Base-by-base conservation (phyloP, 1,139 yeast species). In the Candida sp. region DNA sequence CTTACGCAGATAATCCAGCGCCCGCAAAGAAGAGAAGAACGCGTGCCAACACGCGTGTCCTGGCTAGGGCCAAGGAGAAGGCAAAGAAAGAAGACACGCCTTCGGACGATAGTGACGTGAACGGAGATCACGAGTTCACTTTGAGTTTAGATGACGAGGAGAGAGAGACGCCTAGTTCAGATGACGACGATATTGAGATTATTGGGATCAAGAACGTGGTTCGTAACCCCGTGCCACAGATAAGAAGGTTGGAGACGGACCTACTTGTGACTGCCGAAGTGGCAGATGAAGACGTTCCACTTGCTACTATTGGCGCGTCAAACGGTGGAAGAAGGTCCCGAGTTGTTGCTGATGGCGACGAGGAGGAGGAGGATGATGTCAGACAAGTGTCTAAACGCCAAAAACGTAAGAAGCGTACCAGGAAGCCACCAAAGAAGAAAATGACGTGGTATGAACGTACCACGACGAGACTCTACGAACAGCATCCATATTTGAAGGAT, bases 401-500 rank as follows among this genome's bases (percentile, higher is more conserved):
- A 38, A 26, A 26, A 8, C 40, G 42, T n/a, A 38, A 26, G 28
- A 22, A 58, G 55, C 48, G 49, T 54, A n/a, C 41, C 12, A 44
- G 37, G 30, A 52, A 47, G 37, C 72, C 67, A 43, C 73, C 77
- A 3, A 80, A 81, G 56, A 86, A 86, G 3, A 87, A 86, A 62
- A 71, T 87, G 3, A 85, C 93, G 0, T 85, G 86, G 41, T 87
- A 81, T 67, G 83, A 86, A 44, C 72, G 93, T 49, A 78, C 83
- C 59, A 90, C 96, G 2, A 77, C 75, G 39, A 81, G 79, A 53
- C 73, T 94, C 30, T 88, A 78, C 61, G 88, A 83, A 44, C 75
- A 83, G 50, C 98, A 94, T 65, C 97, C 97, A 0, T 85, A 89
- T 48, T 74, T 94, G 48, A 78, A 79, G 54, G 83, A 81, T 42